Percentiles rank a stretch among this genome's conserved stretches.
Evolutionary conservation across 129 eudicot genomes (phyloP).

Genomic region (Solidago caesia): DNA sequence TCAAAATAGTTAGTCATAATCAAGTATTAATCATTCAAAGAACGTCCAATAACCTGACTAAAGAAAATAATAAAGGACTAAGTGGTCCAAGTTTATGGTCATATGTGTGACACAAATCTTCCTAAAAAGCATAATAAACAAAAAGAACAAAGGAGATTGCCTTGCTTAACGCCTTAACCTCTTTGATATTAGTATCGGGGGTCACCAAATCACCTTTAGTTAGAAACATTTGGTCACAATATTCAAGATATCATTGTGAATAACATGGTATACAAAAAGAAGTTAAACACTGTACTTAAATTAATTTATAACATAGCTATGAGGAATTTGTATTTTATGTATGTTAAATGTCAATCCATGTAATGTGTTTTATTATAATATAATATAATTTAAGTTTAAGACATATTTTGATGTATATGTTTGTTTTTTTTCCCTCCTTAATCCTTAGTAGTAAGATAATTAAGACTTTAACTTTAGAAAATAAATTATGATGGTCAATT

Average conservation of each 20-base stretch:
- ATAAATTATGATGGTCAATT: conserved; percentile 18
- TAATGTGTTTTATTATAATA: too few relatives aligned
- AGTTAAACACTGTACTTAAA: too few relatives aligned
- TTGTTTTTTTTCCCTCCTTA: not conserved
- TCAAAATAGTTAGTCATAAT: too few relatives aligned
- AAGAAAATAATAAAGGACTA: not conserved
- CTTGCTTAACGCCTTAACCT: not conserved
- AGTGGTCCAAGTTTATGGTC: not conserved
- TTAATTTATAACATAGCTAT: too few relatives aligned
- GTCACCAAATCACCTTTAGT: conserved; percentile 2
- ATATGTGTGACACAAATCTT: not conserved
- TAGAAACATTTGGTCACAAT: not conserved
- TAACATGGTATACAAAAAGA: too few relatives aligned
- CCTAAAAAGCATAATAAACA: not conserved
- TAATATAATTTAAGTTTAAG: not conserved
- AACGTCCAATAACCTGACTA: too few relatives aligned
- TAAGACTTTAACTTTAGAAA: conserved; percentile 4
- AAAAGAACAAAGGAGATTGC: not conserved
- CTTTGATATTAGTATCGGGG: not conserved
- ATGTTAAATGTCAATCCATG: too few relatives aligned
- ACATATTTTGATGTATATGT: not conserved
- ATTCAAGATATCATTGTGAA: not conserved
- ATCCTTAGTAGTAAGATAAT: not conserved
- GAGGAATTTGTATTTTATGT: too few relatives aligned
- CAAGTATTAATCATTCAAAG: too few relatives aligned